These are phyloP conservation scores for Termitomyces heimii DNA, from an alignment of 768 basidiomycete species.

Conservation along the genomic window DNA sequence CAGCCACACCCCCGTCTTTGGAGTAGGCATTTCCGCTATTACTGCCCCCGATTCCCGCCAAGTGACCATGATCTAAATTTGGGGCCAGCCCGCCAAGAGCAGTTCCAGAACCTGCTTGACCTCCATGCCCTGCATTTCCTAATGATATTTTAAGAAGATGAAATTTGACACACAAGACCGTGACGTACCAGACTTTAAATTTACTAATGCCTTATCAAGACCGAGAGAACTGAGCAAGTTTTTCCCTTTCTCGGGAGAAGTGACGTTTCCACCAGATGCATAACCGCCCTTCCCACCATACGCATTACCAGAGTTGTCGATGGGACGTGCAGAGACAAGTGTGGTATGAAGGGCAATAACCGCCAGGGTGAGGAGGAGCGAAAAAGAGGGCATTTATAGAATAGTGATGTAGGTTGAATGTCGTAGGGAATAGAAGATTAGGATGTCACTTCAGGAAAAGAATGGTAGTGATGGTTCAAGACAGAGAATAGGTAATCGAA, in stretches of 20 bases:
- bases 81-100: constrained; percentile 10
- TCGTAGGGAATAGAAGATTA: constrained; percentile 13
- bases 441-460: constrained; percentile 11
- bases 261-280: constrained; percentile 27
- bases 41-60: constrained; percentile 3
- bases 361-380: constrained; percentile 18
- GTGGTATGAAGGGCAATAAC: constrained; percentile 16
- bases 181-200: constrained; percentile 23
- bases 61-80: not conserved
- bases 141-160: not conserved
- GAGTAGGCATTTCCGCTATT: constrained; percentile 22
- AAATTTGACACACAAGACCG: not conserved
- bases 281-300: constrained; percentile 28
- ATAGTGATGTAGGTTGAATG: constrained; percentile 11
- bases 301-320: constrained; percentile 23
- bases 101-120: constrained; percentile 25
- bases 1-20: constrained; percentile 24
- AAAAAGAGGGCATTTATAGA: constrained; percentile 19
- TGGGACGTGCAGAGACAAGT: constrained; percentile 20
- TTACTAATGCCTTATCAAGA: constrained; percentile 11
- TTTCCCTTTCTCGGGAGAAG: not conserved
- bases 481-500: constrained; percentile 1
- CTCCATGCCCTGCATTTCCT: constrained; percentile 28
- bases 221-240: constrained; percentile 4
- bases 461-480: constrained; percentile 18